Conservation (phyloP, 2,329 filamentous ascomycete species). For the Thermoascus crustaceus region DNA sequence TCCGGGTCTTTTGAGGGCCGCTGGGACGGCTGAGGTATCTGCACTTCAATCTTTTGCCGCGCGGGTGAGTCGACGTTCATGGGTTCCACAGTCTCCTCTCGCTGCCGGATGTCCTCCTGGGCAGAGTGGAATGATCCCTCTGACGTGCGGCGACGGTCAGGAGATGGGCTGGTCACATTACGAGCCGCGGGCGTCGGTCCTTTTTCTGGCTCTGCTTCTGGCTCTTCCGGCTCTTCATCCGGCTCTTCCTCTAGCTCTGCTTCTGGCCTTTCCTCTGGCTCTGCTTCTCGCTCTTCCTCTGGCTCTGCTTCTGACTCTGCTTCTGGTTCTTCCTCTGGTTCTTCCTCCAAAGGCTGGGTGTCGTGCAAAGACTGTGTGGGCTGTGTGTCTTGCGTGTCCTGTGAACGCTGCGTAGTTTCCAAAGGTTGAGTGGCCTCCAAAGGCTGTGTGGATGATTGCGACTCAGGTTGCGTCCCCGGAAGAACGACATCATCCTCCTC, state of each 20-base stretch:
- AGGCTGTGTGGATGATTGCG: slow-evolving; percentile 26
- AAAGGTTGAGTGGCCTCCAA: slow-evolving; percentile 14
- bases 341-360: no score
- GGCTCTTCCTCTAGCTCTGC: no score
- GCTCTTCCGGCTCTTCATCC: no score
- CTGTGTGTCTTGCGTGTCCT: no score
- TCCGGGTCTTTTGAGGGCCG: slow-evolving; percentile 7
- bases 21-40: slow-evolving; percentile 8
- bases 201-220: no score
- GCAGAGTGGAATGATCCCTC: slow-evolving; percentile 42
- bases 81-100: slow-evolving; percentile 31
- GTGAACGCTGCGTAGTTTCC: slow-evolving; percentile 2
- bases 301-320: no score
- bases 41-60: slow-evolving; percentile 12
- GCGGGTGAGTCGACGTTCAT: slow-evolving; percentile 22
- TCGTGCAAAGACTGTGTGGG: no score
- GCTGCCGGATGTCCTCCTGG: slow-evolving; percentile 28
- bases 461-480: slow-evolving; percentile 21
- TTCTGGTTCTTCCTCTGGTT: no score
- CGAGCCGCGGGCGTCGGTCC: slow-evolving; percentile 13
- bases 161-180: slow-evolving; percentile 16
- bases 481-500: slow-evolving; percentile 32
- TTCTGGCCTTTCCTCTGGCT: no score
- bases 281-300: no score
- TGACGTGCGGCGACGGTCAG: slow-evolving; percentile 30